Evolutionary conservation across 768 basidiomycete genomes (phyloP).

Genomic region (Termitomyces sp.): DNA sequence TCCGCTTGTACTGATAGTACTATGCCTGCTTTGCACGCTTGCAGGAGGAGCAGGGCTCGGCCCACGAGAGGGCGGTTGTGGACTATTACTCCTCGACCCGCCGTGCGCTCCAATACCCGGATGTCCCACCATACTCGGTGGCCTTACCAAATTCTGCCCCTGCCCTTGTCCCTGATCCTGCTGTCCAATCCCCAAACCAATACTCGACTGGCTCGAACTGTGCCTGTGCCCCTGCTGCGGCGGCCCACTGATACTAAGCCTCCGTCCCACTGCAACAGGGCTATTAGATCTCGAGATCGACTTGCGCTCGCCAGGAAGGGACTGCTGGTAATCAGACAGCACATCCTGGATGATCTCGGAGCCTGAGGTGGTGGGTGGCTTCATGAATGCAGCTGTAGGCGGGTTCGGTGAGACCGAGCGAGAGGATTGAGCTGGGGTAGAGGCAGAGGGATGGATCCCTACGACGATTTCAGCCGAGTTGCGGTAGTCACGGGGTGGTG

Average conservation of each 20-base stretch:
- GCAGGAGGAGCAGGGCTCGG: conserved; percentile 48
- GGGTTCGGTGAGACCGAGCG: conserved; percentile 73
- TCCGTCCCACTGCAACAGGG: conserved; percentile 25
- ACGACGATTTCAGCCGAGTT: conserved; percentile 76
- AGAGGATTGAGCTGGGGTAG: conserved; percentile 20
- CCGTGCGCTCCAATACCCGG: conserved; percentile 80
- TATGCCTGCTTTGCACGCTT: conserved; percentile 11
- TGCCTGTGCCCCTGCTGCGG: conserved; percentile 8
- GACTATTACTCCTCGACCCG: conserved; percentile 55
- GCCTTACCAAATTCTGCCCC: conserved; percentile 43
- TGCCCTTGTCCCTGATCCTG: conserved; percentile 21
- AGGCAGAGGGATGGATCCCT: conserved; percentile 68
- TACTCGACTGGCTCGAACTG: conserved; percentile 4
- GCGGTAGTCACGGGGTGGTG: conserved; percentile 58
- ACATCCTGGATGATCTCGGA: conserved; percentile 70
- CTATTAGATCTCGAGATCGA: conserved; percentile 54
- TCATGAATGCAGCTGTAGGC: conserved; percentile 76
- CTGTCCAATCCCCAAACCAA: not conserved
- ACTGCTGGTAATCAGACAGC: conserved; percentile 73
- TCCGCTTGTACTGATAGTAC: not conserved
- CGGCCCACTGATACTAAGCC: conserved; percentile 19
- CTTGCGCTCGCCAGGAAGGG: conserved; percentile 82
- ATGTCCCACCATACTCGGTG: conserved; percentile 63
- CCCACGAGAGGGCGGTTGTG: conserved; percentile 53
- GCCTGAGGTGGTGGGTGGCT: conserved; percentile 38